Evolutionary conservation across 2,329 filamentous ascomycete genomes (phyloP), one percentile per base, ranked within the genome.

Genomic region (Phaeosphaeria sp.): DNA sequence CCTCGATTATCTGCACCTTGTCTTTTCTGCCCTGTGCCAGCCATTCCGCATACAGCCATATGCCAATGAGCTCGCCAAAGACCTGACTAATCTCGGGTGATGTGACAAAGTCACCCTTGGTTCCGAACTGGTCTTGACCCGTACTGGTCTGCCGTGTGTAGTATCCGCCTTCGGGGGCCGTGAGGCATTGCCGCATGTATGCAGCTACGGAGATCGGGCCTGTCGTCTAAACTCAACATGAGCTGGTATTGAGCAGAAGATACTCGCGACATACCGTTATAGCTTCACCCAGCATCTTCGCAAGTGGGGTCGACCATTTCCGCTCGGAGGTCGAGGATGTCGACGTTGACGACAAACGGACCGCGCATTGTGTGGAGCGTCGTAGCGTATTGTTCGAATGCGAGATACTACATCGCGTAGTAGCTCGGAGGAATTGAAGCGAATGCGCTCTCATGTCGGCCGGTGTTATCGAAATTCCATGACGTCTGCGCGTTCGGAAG

Each of bases 141-240:
- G 87, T 79, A 54, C 84, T 83, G 53, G 84, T 84, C 44, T 89
- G 84, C 22, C 88, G 86, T 5, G 93, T 98, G 79, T 99, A 99
- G 81, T 99, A 99, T 53, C 95, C 95, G 57, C 92, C 93, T 40
- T 92, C 80, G 60, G 95, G 91, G 11, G 91, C 91, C 0, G 95
- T 99, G 63, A 99, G 86, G 76, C 94, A 97, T 89, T 98, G 96
- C 74, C 95, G 93, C 95, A 99, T 99, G 77, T 93, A 99, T 51
- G 92, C 90, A 5, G 95, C 93, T 59, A 99, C 86, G 0, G 95
- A 92, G 25, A 98, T 88, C 3, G 95, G 94, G 0, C 95, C 95
- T 11, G 95, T 98, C 42, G 90, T 87, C 88, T 91, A 66, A 17
- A n/a, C 13, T 4, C 33, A 64, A 57, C 18, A 11, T 40, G 3